phyloP scores from a whole-genome alignment of 225 moss, liverwort and hornwort genomes.

The Thuidium tamariscinum region DNA sequence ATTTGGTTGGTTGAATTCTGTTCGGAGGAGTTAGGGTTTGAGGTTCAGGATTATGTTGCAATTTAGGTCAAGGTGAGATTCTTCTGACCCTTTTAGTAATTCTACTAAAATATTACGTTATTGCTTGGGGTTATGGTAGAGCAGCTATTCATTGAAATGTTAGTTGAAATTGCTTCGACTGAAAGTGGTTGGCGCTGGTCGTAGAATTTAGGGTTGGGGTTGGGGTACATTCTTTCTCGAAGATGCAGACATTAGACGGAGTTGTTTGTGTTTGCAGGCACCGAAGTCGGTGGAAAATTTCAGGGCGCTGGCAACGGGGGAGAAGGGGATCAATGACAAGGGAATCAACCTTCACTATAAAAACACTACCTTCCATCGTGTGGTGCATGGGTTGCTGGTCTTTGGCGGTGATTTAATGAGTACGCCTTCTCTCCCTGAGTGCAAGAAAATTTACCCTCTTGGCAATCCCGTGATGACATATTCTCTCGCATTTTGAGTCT shows the following conservation, averaged over 20 bases:
- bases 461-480: background rate
- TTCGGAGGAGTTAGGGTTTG: background rate
- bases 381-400: conserved; percentile 59
- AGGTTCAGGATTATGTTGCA: background rate
- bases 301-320: conserved; percentile 57
- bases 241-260: background rate
- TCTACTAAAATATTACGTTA: background rate
- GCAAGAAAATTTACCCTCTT: background rate
- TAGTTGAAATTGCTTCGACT: background rate
- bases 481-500: background rate
- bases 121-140: background rate
- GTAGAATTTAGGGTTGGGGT: background rate
- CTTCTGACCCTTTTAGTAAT: background rate
- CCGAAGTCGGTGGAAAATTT: conserved; percentile 72
- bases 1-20: background rate
- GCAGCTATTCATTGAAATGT: background rate
- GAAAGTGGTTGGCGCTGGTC: background rate
- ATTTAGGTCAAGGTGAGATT: background rate
- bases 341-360: conserved; percentile 59
- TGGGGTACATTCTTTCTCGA: background rate
- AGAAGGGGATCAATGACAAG: conserved; percentile 36
- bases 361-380: conserved; percentile 57
- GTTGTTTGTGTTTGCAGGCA: conserved; percentile 21
- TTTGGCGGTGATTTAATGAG: conserved; percentile 62
- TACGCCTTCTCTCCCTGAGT: conserved; percentile 1